Base-by-base conservation (phyloP, 768 basidiomycete species). In the Hygrophorus pudorinus region DNA sequence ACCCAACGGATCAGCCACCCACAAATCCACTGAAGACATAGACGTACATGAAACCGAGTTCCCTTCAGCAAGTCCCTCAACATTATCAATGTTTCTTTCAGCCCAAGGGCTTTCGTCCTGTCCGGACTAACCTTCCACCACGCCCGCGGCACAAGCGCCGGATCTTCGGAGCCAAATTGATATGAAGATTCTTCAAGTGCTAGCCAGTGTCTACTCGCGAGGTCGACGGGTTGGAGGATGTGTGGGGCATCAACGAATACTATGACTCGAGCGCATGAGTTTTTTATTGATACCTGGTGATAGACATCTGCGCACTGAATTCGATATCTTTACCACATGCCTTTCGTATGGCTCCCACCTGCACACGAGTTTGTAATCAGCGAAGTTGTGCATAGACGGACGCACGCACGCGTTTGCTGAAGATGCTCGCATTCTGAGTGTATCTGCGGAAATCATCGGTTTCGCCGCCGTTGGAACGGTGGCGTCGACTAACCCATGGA, bases 161-260 rank as follows among this genome's bases (percentile, higher is more conserved):
- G 28, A 12, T 32, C 38, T 30, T 18, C 5, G 2, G 18, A 17
- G 14, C 57, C 52, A 12, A 51, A 57, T 42, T 69, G 49, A n/a
- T 68, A 67, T 17, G 68, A 72, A 10, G 72, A 48, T 8, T 65
- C 60, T 12, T 56, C 63, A 5, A 65, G 52, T 2, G 60, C 54
- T 4, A 56, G 54, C 17, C 52, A 48, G 3, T 59, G 34, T 21
- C 53, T 38, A n/a, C 45, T 24, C 5, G 59, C 45, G 9, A 85
- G 57, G 51, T 89, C 86, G 9, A 65, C 78, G 1, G 84, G 84
- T 24, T 73, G 67, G 8, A 90, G 65, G 33, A 85, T 64, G 37
- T 75, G 68, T 1, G 85, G 85, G 0, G 71, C 87, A 49, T 88
- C 81, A 27, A 85, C 54, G 56, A 87, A 86, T 3, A 88, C 87